These are phyloP conservation scores for Botrytis elliptica DNA, from an alignment of 2,329 filamentous ascomycete species.

Conservation along the genomic window DNA sequence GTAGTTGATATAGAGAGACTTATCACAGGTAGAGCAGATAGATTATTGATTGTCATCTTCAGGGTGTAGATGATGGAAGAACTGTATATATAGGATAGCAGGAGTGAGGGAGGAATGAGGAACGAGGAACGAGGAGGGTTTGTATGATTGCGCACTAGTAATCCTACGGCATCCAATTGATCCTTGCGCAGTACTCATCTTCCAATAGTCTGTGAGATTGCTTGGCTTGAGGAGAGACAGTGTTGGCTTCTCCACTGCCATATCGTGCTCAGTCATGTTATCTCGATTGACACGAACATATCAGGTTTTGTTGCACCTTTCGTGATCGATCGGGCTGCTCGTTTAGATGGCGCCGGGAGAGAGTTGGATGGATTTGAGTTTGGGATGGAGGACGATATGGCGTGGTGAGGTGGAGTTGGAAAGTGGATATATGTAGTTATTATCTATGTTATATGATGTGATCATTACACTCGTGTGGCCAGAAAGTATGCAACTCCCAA, in stretches of 20 bases:
- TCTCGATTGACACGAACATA: background rate
- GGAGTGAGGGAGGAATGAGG: background rate
- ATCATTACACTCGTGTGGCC: background rate
- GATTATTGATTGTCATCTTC: background rate
- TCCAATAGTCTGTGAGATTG: background rate
- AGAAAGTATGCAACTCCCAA: background rate
- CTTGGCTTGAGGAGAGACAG: background rate
- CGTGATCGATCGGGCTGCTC: background rate
- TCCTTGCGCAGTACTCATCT: background rate
- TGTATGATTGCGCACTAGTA: background rate
- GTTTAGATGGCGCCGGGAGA: background rate
- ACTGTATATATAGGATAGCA: background rate
- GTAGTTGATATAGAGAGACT: background rate
- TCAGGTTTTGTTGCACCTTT: background rate
- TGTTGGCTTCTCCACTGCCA: background rate
- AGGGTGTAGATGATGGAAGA: background rate
- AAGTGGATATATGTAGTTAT: background rate
- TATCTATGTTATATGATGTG: background rate
- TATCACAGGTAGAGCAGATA: background rate
- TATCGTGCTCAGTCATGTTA: background rate
- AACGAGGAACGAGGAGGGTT: background rate
- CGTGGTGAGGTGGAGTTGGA: background rate
- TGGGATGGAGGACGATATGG: background rate
- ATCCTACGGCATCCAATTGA: background rate
- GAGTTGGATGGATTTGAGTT: background rate